Evolutionary conservation across 768 basidiomycete genomes (phyloP).

Genomic region (Kwoniella sp.): DNA sequence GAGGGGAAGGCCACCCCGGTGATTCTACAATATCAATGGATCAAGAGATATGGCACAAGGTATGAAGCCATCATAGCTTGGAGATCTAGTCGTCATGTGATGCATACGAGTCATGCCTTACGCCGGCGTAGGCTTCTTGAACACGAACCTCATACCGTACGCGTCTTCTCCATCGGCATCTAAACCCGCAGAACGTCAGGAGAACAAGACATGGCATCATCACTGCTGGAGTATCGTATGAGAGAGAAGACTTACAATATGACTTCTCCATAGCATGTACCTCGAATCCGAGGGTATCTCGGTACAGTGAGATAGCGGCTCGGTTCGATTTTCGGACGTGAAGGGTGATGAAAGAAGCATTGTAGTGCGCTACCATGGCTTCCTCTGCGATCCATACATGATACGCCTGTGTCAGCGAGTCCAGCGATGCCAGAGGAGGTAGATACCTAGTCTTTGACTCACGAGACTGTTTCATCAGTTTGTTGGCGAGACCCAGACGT

Average conservation of each 20-base stretch:
- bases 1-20: no score
- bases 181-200: conserved; percentile 47
- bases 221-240: neutral
- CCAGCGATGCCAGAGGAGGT: neutral
- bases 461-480: conserved; percentile 92
- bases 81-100: neutral
- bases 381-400: conserved; percentile 64
- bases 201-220: neutral
- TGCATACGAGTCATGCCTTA: neutral
- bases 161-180: conserved; percentile 96
- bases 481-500: conserved; percentile 88
- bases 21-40: no score
- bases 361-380: conserved; percentile 86
- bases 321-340: conserved; percentile 95
- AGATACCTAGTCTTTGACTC: conserved; percentile 58
- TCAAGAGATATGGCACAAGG: no score
- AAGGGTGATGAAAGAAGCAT: conserved; percentile 78
- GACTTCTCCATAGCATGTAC: conserved; percentile 82
- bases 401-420: neutral
- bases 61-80: neutral
- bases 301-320: conserved; percentile 83
- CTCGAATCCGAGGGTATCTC: conserved; percentile 85
- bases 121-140: conserved; percentile 29
- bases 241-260: conserved; percentile 70
- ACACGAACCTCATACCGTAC: conserved; percentile 77